These are phyloP conservation scores for Boletus sp. DNA, from an alignment of 768 basidiomycete genomes.

Conservation along the genomic window DNA sequence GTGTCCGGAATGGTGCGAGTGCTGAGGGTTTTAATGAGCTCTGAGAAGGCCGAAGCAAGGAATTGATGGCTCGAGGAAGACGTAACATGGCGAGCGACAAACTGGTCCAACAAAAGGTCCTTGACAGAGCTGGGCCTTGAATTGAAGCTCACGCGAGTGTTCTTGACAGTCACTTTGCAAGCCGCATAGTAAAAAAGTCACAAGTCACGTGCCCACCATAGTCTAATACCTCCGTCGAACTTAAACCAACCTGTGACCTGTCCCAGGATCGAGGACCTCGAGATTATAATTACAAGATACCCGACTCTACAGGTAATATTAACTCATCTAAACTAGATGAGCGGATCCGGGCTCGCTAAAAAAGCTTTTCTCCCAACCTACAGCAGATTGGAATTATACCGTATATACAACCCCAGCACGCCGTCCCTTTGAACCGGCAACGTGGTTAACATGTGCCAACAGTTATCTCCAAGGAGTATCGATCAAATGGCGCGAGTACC, in stretches of 20 bases:
- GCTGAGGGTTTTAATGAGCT: conserved; percentile 10
- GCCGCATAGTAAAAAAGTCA: conserved; percentile 7
- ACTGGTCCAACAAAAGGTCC: background rate
- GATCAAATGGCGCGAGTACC: background rate
- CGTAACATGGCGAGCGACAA: conserved; percentile 17
- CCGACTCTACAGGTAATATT: background rate
- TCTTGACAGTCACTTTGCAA: background rate
- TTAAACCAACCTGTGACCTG: no score
- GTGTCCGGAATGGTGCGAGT: conserved; percentile 17
- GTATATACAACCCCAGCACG: background rate
- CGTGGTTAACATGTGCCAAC: conserved; percentile 18
- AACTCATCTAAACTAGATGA: background rate
- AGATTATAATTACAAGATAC: background rate
- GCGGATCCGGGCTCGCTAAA: background rate
- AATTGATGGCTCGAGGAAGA: conserved; percentile 16
- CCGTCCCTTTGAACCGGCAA: conserved; percentile 3
- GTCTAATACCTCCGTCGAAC: no score
- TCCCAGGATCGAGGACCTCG: background rate
- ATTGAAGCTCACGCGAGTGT: conserved; percentile 2
- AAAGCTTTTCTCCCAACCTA: background rate
- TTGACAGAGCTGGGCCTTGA: no score
- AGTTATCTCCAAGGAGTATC: conserved; percentile 14
- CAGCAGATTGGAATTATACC: background rate
- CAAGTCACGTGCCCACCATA: conserved; percentile 19
- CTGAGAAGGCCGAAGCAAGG: conserved; percentile 11